A percentile compares a stretch with the other conserved stretches of the same genome.
Evolutionary conservation across 441 rosid genomes (phyloP).

Genomic region (Pelargonium australe): DNA sequence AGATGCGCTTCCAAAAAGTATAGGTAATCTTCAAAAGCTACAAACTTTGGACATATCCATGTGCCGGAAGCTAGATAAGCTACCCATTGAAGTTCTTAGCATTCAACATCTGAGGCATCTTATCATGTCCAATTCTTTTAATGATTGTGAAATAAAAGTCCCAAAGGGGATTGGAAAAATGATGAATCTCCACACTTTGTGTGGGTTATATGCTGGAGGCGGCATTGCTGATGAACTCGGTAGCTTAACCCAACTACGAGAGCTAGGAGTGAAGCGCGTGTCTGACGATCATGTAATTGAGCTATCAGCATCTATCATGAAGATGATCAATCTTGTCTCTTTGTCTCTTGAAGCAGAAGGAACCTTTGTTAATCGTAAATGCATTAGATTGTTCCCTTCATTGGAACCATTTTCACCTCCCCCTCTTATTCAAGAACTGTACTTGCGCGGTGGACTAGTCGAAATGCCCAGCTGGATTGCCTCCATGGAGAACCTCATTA

Average conservation of each 20-base stretch:
- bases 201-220: constrained; percentile 19
- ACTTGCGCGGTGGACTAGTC: background rate
- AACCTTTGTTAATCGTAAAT: background rate
- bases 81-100: constrained; percentile 2
- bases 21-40: constrained; percentile 21
- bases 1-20: constrained; percentile 16
- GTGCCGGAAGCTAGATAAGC: background rate
- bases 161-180: constrained; percentile 10
- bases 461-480: constrained; percentile 22
- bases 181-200: constrained; percentile 12
- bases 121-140: background rate
- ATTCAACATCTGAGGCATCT: constrained; percentile 22
- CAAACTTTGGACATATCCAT: constrained; percentile 19
- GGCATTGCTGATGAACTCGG: constrained; percentile 20
- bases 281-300: constrained; percentile 18
- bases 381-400: constrained; percentile 11
- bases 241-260: constrained; percentile 16
- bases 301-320: constrained; percentile 13
- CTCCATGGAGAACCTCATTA: constrained; percentile 14
- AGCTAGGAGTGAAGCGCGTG: constrained; percentile 16
- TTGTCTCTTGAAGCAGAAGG: constrained; percentile 13
- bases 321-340: constrained; percentile 13
- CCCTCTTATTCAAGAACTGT: constrained; percentile 12
- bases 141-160: constrained; percentile 8
- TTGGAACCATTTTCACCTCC: constrained; percentile 19